Base-by-base conservation (phyloP, 1,139 yeast species). In the Geotrichum australiense region DNA sequence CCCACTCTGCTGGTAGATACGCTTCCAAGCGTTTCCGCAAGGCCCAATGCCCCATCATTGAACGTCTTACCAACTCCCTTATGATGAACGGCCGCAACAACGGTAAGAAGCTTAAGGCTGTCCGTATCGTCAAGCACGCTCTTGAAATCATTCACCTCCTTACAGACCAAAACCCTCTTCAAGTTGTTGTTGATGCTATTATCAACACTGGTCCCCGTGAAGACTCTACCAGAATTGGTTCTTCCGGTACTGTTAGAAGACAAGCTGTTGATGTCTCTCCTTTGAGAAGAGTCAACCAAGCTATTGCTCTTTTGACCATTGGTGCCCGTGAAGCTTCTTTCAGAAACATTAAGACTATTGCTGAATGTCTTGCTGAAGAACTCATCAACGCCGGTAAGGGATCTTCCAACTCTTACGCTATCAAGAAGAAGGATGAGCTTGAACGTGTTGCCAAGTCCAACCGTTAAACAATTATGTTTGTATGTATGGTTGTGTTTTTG, bases 41-140 rank as follows among this genome's bases (percentile, higher is more conserved):
- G 84, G 94, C 98, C 60, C 97, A 91, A 80, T 89, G 96, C 78
- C 98, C 98, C 67, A 81, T 93, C 70, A 73, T 93, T 63, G 99
- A 93, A 81, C 91, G 99, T 81, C 80, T 93, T 71, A 89, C 98
- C 76, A 91, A 91, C 91, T 84, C 98, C 56, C 79, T 93, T 69
- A 93, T 93, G 98, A 93, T 93, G 98, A 87, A 93, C 82, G 99
- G 99, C 78, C 91, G 98, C 80, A 93, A 93, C 93, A 93, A 93
- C 82, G 99, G 99, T 82, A 93, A 93, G 82, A 93, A 93, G 79
- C 85, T 93, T 73, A 89, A 91, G 85, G 98, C 99, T 65, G 97
- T 91, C 63, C 89, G 97, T 82, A 93, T 93, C 70, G 87, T 93
- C 71, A 85, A 91, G 81, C 98, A 91, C 80, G 91, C 98, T 64